phyloP scores from a whole-genome alignment of 441 rosid species.

The Mallotus repandus region DNA sequence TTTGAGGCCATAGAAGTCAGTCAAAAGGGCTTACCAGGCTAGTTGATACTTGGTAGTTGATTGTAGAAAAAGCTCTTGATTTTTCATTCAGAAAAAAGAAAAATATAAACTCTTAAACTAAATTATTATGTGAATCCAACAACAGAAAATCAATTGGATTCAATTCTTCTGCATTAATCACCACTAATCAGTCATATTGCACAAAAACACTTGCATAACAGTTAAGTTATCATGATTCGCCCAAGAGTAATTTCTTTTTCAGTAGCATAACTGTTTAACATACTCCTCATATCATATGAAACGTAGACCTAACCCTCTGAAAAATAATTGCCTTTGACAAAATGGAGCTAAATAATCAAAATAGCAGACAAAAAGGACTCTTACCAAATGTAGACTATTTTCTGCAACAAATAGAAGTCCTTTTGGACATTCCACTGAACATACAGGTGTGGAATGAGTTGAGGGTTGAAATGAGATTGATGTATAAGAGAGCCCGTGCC shows the following conservation, averaged over 20 bases:
- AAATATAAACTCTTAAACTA: constrained; percentile 3
- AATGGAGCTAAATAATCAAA: constrained; percentile 23
- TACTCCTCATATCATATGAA: background rate
- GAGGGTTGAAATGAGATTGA: constrained; percentile 96
- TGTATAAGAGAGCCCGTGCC: constrained; percentile 86
- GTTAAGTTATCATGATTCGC: background rate
- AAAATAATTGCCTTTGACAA: background rate
- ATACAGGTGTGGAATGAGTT: constrained; percentile 95
- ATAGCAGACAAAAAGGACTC: constrained; percentile 16
- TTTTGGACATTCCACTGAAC: constrained; percentile 86
- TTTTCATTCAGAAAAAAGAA: background rate
- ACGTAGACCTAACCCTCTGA: background rate
- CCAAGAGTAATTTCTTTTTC: background rate
- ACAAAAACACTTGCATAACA: background rate
- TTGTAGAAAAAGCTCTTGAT: background rate
- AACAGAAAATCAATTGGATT: background rate
- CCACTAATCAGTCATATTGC: background rate
- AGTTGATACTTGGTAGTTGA: background rate
- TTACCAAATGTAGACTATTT: constrained; percentile 93
- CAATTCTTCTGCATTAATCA: background rate
- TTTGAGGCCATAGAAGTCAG: background rate
- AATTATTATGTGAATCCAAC: background rate
- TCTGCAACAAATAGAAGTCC: constrained; percentile 96
- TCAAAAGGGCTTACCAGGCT: background rate
- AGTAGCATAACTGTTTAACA: background rate